Conservation (phyloP, 1,284 basidiomycete species). For the Stygiomarasmius scandens region DNA sequence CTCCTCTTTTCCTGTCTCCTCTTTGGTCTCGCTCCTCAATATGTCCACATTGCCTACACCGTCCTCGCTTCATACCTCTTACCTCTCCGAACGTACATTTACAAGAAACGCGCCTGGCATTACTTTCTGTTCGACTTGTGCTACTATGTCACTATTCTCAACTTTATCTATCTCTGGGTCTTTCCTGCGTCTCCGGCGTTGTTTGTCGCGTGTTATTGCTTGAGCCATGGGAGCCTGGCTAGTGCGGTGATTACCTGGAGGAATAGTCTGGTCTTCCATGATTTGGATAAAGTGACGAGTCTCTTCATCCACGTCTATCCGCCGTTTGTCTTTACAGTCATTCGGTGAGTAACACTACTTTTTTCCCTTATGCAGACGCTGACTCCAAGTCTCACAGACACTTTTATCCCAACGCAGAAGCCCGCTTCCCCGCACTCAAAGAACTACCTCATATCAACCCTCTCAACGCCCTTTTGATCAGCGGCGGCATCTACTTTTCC, state of each 20-base stretch:
- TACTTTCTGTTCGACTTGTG: constrained; percentile 93
- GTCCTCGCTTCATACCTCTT: constrained; percentile 76
- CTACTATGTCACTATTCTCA: constrained; percentile 88
- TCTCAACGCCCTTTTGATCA: constrained; percentile 64
- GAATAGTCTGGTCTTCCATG: constrained; percentile 95
- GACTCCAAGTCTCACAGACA: constrained; percentile 53
- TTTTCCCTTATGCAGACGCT: constrained; percentile 12
- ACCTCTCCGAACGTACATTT: constrained; percentile 77
- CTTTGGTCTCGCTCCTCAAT: constrained; percentile 84
- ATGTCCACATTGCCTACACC: constrained; percentile 78
- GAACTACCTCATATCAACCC: constrained; percentile 68
- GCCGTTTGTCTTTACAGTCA: constrained; percentile 85
- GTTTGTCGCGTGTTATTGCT: constrained; percentile 86
- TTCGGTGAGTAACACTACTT: constrained; percentile 58
- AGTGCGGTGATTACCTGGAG: constrained; percentile 96
- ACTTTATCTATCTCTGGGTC: constrained; percentile 87
- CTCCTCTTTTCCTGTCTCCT: constrained; percentile 82
- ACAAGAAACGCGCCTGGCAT: constrained; percentile 89
- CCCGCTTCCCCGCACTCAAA: constrained; percentile 80
- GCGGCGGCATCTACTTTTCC: constrained; percentile 74
- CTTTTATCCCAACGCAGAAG: constrained; percentile 76
- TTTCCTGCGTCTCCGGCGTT: constrained; percentile 73
- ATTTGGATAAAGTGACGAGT: constrained; percentile 90
- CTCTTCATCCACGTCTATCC: constrained; percentile 91
- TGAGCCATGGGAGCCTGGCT: constrained; percentile 87